Conservation (phyloP, 2,329 filamentous ascomycete species). For the Sclerotinia spermophila region DNA sequence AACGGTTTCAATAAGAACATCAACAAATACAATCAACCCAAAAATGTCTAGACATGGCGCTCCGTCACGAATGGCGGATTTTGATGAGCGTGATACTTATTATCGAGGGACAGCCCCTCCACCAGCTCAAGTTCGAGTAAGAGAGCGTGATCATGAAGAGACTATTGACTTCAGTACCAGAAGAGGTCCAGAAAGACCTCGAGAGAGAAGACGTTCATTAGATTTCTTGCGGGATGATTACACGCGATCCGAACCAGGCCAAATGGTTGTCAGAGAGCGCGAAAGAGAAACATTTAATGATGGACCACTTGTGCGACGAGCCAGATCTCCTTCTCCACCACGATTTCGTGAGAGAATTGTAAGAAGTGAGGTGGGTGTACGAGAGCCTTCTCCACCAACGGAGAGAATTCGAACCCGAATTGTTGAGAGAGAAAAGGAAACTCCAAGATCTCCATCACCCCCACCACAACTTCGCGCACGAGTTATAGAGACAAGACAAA, state of each 20-base stretch:
- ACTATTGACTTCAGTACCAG: slow-evolving; percentile 29
- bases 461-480: slow-evolving; percentile 32
- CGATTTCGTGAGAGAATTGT: slow-evolving; percentile 33
- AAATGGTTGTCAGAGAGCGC: slow-evolving; percentile 34
- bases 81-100: slow-evolving; percentile 32
- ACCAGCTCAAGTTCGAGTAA: slow-evolving; percentile 28
- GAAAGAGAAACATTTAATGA: slow-evolving; percentile 29
- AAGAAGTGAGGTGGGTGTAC: slow-evolving; percentile 20
- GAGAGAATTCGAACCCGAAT: slow-evolving; percentile 24
- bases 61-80: slow-evolving; percentile 21
- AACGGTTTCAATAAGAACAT: background rate
- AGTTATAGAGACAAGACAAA: slow-evolving; percentile 35
- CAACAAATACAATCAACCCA: slow-evolving; percentile 58
- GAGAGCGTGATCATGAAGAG: slow-evolving; percentile 35
- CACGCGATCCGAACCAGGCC: slow-evolving; percentile 28
- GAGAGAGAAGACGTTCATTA: slow-evolving; percentile 29
- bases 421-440: slow-evolving; percentile 33
- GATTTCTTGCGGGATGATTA: slow-evolving; percentile 36
- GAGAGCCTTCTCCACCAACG: slow-evolving; percentile 26
- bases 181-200: slow-evolving; percentile 23
- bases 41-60: slow-evolving; percentile 29
- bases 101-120: slow-evolving; percentile 29
- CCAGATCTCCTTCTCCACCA: slow-evolving; percentile 33
- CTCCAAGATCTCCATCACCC: slow-evolving; percentile 29
- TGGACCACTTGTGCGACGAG: slow-evolving; percentile 32